phyloP scores from a whole-genome alignment of 106 monocot genomes.

The Cymbidium sinense region DNA sequence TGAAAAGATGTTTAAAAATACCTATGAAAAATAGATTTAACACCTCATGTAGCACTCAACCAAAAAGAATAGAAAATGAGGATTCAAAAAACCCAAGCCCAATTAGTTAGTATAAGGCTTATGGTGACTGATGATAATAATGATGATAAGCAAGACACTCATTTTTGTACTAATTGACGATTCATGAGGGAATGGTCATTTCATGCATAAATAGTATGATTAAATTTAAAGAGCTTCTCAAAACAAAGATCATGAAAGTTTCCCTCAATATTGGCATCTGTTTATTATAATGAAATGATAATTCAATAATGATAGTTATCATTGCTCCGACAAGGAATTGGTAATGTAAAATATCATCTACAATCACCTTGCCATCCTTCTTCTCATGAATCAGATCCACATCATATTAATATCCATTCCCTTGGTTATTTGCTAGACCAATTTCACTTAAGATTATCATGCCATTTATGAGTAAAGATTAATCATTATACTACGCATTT shows the following conservation, averaged over 20 bases:
- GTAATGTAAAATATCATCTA: not conserved
- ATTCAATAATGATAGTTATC: slow-evolving; percentile 1
- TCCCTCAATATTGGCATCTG: not conserved
- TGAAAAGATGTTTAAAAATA: not conserved
- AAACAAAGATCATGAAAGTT: not conserved
- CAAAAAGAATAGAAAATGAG: not conserved
- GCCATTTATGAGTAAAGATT: not conserved
- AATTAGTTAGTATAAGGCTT: not conserved
- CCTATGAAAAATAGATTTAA: not conserved
- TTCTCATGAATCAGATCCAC: not conserved
- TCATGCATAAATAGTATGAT: not conserved
- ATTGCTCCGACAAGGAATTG: not conserved
- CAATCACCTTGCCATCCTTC: not conserved
- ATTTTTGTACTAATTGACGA: not conserved
- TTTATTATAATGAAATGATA: not conserved
- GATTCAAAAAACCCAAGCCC: not conserved
- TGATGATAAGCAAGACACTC: not conserved
- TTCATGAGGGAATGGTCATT: not conserved
- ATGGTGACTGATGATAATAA: not conserved
- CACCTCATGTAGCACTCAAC: not conserved
- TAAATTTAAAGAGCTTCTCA: not conserved
- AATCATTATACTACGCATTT: not conserved
- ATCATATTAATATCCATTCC: not conserved
- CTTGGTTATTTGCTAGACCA: not conserved
- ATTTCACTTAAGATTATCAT: not conserved